Evolutionary conservation across 2,329 filamentous ascomycete genomes (phyloP).

Genomic region (Neofusicoccum parvum): DNA sequence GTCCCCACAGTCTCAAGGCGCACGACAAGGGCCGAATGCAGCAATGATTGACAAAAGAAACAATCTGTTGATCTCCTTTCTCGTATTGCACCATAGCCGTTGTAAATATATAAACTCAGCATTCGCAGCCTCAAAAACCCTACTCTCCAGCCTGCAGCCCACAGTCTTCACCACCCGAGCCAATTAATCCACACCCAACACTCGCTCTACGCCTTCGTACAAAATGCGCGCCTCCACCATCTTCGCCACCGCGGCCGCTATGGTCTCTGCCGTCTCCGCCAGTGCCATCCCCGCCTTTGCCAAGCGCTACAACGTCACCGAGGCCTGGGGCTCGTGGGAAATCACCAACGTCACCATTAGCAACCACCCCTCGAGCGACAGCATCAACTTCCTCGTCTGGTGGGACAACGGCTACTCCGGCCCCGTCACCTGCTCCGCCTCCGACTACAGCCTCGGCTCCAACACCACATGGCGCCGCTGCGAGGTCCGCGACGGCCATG

Average conservation of each 20-base stretch:
- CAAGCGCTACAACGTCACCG: conserved; percentile 12
- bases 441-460: neutral
- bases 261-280: neutral
- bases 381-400: conserved; percentile 1
- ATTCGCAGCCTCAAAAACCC: neutral
- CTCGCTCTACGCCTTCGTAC: neutral
- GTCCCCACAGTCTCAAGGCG: neutral
- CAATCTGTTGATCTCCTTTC: neutral
- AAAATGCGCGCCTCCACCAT: conserved; percentile 13
- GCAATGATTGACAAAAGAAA: neutral
- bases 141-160: neutral
- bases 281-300: neutral
- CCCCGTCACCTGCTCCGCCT: neutral
- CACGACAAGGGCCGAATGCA: neutral
- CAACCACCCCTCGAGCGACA: neutral
- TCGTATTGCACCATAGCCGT: neutral
- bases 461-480: neutral
- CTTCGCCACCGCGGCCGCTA: conserved; percentile 1
- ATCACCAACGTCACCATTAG: conserved; percentile 9
- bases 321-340: conserved; percentile 11
- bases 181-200: neutral
- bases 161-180: neutral
- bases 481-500: neutral
- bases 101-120: neutral
- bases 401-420: conserved; percentile 4